Base-by-base conservation (phyloP, 352 stramenopile genomes). In the Globisporangium lucens region DNA sequence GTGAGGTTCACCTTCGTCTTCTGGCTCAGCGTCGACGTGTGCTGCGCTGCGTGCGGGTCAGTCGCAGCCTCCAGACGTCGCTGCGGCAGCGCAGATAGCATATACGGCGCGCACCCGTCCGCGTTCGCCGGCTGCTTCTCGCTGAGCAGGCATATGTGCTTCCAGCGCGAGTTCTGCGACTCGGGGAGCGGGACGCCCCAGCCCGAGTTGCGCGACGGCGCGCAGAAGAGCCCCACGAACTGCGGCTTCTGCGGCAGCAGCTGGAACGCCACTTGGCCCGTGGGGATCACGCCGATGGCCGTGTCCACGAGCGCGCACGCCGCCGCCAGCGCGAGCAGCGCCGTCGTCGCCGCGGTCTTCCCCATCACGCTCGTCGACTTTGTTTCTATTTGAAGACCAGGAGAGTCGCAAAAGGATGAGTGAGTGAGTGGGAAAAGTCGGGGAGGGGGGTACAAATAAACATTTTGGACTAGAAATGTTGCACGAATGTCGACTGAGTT, bases 131-230 rank as follows among this genome's bases (percentile, higher is more conserved):
- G 43, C 35, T 75, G 52, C 3, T 51, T 49, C 15, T 35, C 60
- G 0, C 65, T 68, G 29, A 86, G 72, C 63, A 83, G 71, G 29
- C 75, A 61, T 20, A 89, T 58, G 33, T 77, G 73, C 68, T 88
- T 87, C 76, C 80, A 87, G 17, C 74, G 80, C 20, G 78, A 82
- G 55, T 86, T 82, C 57, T 77, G 71, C 49, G 76, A 69, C 17
- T 81, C 62, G 0, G 79, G 80, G 3, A 93, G 71, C 15, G 71
- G 27, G 1, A 85, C 74, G 47, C 85, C 85, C 85, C 85, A 93
- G 15, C 81, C 85, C 3, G 82, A 75, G 43, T 69, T 62, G 58
- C 62, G 56, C 56, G 82, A 91, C 35, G 85, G 82, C 58, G 81
- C 67, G 20, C 82, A 87, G 17, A 90, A 70, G 47, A 89, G 75